Conservation (phyloP, 83 land plant genomes). For the Thuja plicata region DNA sequence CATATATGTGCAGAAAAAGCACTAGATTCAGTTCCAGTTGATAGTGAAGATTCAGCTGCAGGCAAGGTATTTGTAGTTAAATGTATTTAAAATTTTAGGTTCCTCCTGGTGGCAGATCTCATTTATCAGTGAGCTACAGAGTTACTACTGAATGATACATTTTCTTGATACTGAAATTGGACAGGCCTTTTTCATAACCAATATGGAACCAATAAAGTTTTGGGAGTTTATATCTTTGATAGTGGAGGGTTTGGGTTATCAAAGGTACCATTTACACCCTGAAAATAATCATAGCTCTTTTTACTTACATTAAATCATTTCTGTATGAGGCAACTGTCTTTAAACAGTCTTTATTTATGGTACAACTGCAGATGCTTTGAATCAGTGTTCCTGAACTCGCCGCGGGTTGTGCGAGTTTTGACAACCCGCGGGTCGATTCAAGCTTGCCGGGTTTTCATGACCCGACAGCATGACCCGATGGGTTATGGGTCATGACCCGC, state of each 20-base stretch:
- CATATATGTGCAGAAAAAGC: conserved; percentile 94
- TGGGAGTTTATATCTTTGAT: conserved; percentile 90
- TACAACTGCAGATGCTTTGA: not conserved
- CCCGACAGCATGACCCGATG: too few relatives aligned
- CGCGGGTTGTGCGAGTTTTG: too few relatives aligned
- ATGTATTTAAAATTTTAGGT: not conserved
- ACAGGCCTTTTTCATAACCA: conserved; percentile 72
- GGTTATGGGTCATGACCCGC: too few relatives aligned
- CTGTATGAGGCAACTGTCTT: not conserved
- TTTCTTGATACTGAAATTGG: not conserved
- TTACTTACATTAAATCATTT: not conserved
- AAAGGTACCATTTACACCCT: conserved; percentile 42
- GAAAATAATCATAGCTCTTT: not conserved
- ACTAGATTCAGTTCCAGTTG: conserved; percentile 37
- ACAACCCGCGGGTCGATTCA: too few relatives aligned
- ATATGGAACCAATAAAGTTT: conserved; percentile 80
- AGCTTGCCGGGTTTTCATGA: too few relatives aligned
- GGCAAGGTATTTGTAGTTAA: conserved; percentile 63
- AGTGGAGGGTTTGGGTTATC: conserved; percentile 90
- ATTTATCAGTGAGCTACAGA: not conserved
- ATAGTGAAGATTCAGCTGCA: conserved; percentile 53
- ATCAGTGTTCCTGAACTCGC: too few relatives aligned
- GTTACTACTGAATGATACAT: not conserved
- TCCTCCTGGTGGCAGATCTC: conserved; percentile 2
- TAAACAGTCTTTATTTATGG: not conserved